Conservation (phyloP, 495 filamentous ascomycete genomes). For the Jackrogersella multiformis region DNA sequence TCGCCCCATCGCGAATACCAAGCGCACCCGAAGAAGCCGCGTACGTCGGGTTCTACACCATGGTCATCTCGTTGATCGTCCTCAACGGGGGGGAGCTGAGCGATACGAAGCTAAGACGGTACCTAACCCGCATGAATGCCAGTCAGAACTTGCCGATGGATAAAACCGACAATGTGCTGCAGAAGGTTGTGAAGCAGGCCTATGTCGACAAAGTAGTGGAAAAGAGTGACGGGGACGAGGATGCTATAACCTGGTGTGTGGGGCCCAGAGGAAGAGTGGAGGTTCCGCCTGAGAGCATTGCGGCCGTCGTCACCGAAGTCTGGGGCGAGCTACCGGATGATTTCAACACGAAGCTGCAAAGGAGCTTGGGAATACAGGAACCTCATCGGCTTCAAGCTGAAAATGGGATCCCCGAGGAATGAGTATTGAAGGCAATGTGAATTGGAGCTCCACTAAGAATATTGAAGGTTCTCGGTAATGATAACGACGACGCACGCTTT, state of each 20-base stretch:
- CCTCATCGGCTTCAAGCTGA: slow-evolving; percentile 12
- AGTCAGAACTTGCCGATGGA: slow-evolving; percentile 78
- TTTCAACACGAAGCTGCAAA: slow-evolving; percentile 61
- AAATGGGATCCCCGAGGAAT: slow-evolving; percentile 49
- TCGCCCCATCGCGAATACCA: slow-evolving; percentile 73
- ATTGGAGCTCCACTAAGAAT: background rate
- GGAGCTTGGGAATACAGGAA: slow-evolving; percentile 62
- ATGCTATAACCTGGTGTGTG: slow-evolving; percentile 77
- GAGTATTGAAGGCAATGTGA: background rate
- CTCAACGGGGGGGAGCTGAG: slow-evolving; percentile 73
- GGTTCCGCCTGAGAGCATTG: slow-evolving; percentile 76
- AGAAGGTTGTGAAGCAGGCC: slow-evolving; percentile 79
- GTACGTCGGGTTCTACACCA: slow-evolving; percentile 82
- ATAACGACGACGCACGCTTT: background rate
- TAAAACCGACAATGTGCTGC: slow-evolving; percentile 77
- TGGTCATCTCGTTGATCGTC: slow-evolving; percentile 78
- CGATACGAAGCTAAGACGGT: slow-evolving; percentile 76
- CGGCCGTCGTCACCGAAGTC: slow-evolving; percentile 70
- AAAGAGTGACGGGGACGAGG: slow-evolving; percentile 68
- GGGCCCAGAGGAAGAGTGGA: slow-evolving; percentile 89
- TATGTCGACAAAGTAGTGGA: slow-evolving; percentile 82
- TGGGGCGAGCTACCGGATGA: slow-evolving; percentile 62
- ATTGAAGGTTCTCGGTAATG: background rate
- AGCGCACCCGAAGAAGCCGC: slow-evolving; percentile 71
- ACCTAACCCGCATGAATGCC: slow-evolving; percentile 78